Evolutionary conservation across 805 yeast genomes (phyloP), one percentile per base, ranked within the genome.

Genomic region (Wickerhamomyces sydowiorum): DNA sequence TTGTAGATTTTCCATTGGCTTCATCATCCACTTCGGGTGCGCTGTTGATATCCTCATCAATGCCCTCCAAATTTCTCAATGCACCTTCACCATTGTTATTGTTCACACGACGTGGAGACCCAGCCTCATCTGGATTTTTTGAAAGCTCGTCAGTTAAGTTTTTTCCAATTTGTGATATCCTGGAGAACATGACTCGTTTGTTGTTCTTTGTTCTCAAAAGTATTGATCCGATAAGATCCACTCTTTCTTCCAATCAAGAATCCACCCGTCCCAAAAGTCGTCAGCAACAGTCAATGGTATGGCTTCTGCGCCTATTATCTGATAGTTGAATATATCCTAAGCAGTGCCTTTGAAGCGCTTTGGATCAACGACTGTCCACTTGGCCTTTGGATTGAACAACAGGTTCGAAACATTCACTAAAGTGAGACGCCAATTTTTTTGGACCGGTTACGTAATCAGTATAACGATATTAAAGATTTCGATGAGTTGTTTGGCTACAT

Each of bases 71-170:
- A 5, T 15, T 17, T 7, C 9, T 36, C 12, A 24, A 36, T 18
- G 28, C 25, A 14, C 30, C 41, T 28, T 27, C 45, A 12, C 13
- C 15, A 21, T 25, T 7, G 19, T 20, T 24, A 25, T 35, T 23
- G 39, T 13, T 17, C 19, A n/a, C 22, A 37, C 36, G 18, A 27
- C 36, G 41, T 36, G 44, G 44, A 14, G 46, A 41, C 2, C 34
- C 38, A 35, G 25, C 65, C 20, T 59, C 67, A 17, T 63, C 56
- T 17, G 64, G 47, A 14, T 67, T 76, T 48, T 67, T 66, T 41
- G 69, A 73, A 19, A 82, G 54, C 57, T 82, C 89, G 41, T 82
- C 89, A 8, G 76, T 64, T 29, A 82, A 54, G 41, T 76, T 78
- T 64, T 82, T 81, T 39, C 83, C 74, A 9, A 80, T 54, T 65